These are phyloP conservation scores for Bipolaris victoriae DNA, from an alignment of 2,329 filamentous ascomycete genomes.

Conservation along the genomic window DNA sequence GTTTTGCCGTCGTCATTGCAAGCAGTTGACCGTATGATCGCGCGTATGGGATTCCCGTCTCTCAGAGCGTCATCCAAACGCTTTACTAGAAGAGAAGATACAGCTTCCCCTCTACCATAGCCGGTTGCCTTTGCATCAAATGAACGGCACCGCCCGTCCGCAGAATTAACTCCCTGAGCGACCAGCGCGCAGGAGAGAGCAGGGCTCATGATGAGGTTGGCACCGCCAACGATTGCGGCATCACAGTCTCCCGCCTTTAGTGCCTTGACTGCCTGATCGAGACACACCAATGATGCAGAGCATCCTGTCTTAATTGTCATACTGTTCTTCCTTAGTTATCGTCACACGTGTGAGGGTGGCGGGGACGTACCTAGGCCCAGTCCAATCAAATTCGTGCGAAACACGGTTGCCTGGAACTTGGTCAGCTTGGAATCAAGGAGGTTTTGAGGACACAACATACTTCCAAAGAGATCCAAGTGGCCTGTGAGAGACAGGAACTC, in stretches of 20 bases:
- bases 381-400: too few relatives aligned
- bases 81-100: conserved; percentile 37
- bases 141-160: conserved; percentile 25
- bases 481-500: too few relatives aligned
- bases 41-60: conserved; percentile 41
- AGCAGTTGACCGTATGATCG: conserved; percentile 36
- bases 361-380: too few relatives aligned
- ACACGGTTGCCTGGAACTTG: too few relatives aligned
- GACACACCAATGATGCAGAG: conserved; percentile 22
- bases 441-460: too few relatives aligned
- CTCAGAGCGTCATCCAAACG: conserved; percentile 35
- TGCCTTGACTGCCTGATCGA: conserved; percentile 40
- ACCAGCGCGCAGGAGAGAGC: neutral
- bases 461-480: too few relatives aligned
- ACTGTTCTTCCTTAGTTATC: too few relatives aligned
- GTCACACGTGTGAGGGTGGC: too few relatives aligned
- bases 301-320: conserved; percentile 37
- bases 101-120: conserved; percentile 37
- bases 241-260: conserved; percentile 16
- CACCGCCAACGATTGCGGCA: conserved; percentile 20
- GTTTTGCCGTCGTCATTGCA: conserved; percentile 31
- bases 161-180: conserved; percentile 14
- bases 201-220: conserved; percentile 19
- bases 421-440: too few relatives aligned
- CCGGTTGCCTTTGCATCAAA: conserved; percentile 35